phyloP scores from a whole-genome alignment of 805 yeast species.

The Wickerhamiella azymoides region DNA sequence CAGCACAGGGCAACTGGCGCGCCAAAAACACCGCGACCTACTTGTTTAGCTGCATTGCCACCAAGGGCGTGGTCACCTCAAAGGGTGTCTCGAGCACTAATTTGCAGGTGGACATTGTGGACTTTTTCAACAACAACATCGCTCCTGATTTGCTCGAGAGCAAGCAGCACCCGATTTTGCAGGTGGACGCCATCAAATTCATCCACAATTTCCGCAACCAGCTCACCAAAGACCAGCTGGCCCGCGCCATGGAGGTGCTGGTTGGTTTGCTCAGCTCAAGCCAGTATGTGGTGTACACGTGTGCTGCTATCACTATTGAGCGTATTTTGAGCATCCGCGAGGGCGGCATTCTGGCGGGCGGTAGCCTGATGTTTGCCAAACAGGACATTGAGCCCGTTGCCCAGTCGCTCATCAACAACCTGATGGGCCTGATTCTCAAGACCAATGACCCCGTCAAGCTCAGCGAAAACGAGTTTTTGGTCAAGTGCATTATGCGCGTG shows the following conservation, averaged over 20 bases:
- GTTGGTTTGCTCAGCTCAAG: slow-evolving; percentile 51
- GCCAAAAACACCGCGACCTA: slow-evolving; percentile 77
- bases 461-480: slow-evolving; percentile 87
- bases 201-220: slow-evolving; percentile 86
- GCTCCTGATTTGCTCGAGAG: slow-evolving; percentile 60
- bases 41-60: slow-evolving; percentile 76
- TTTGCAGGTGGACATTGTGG: slow-evolving; percentile 68
- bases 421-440: slow-evolving; percentile 52
- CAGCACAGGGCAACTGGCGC: slow-evolving; percentile 45
- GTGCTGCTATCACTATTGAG: slow-evolving; percentile 86
- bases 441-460: slow-evolving; percentile 70
- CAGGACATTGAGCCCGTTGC: slow-evolving; percentile 50
- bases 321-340: slow-evolving; percentile 63
- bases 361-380: slow-evolving; percentile 50
- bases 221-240: slow-evolving; percentile 68
- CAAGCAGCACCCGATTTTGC: slow-evolving; percentile 55
- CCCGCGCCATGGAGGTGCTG: slow-evolving; percentile 66
- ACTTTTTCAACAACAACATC: slow-evolving; percentile 66
- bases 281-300: slow-evolving; percentile 78
- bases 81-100: slow-evolving; percentile 83
- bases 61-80: slow-evolving; percentile 77
- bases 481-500: slow-evolving; percentile 79
- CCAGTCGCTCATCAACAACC: slow-evolving; percentile 45
- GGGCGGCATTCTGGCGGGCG: slow-evolving; percentile 24
- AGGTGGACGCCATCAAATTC: slow-evolving; percentile 86